Evolutionary conservation across 352 stramenopile species (phyloP), one percentile per base, ranked within the genome.

Genomic region (Nothophytophthora sp.): DNA sequence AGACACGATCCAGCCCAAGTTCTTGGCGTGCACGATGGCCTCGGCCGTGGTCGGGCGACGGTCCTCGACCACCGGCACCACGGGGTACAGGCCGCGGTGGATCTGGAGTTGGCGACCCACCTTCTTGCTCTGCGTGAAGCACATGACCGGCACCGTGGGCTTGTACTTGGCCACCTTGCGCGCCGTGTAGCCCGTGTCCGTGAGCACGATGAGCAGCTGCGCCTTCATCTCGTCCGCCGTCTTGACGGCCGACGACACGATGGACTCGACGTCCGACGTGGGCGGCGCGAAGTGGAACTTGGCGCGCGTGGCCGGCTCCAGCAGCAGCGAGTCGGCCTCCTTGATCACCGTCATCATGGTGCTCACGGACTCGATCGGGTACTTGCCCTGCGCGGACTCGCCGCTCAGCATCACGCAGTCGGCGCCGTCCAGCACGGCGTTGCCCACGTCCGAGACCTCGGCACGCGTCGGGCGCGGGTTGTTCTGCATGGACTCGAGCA

Each of bases 281-380:
- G 80, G 65, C 7, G 79, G 56, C 13, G 78, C 70, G 49, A 78
- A 92, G 41, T 90, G 68, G 42, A 85, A 83, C 41, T 66, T 67
- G 50, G 81, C 63, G 56, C 77, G 81, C 66, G 84, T 73, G 15
- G 49, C 55, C 4, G 57, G 64, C 49, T 83, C 67, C 27, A 93
- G 60, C 60, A 94, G 57, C 52, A 94, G 61, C 38, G 67, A 32
- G 54, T 97, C 88, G 34, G 87, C 87, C 60, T 96, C 81, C 51
- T 86, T 85, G 55, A 98, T 83, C 38, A 98, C 88, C 39, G 95
- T 93, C 66, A 97, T 98, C 94, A 98, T 98, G 12, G 89, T 96
- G 43, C 76, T 67, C 12, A 96, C 86, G 15, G 78, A 90, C 53
- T 96, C 82, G 35, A 93, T 65, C n/a, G 86, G 86, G 74, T 92